Evolutionary conservation across 164 flowering plant genomes (phyloP), one percentile per base, ranked within the genome.

Genomic region (Hamamelis virginiana): DNA sequence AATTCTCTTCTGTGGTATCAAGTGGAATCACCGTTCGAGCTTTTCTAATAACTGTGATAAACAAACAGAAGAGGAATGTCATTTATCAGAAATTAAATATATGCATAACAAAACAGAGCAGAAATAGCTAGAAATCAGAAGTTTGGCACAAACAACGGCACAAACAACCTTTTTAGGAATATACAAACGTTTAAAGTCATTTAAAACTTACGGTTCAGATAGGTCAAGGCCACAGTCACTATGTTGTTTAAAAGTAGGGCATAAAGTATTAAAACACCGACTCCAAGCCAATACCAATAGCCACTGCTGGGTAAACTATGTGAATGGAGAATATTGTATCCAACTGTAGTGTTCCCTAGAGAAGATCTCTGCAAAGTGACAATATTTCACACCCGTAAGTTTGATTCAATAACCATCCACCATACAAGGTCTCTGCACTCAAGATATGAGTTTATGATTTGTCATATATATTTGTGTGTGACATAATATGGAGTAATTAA

Each of bases 281-380:
- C 82, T 19, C 98, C 97, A 61, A 90, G 53, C 98, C 98, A 91
- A 72, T 85, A 94, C 98, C 97, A 94, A 60, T 80, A 50, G 62
- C 66, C 81, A 44, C 44, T 76, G 63, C 23, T 72, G 5, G 94
- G 92, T 64, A 94, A 74, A 73, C 76, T 70, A 66, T 80, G 87
- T 23, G 57, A 59, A 11, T 76, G 72, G 43, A 94, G 91, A 74
- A 94, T 50, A 61, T 80, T 82, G 57, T 75, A 27, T 26, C 98
- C 96, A 64, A 94, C 77, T 18, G 91, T 75, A 27, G 43, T 50
- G 61, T 80, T 76, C 46, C 77, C 81, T 59, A 61, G 43, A 25
- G 74, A 27, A 64, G 86, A 85, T 77, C 8, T 74, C 95, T 94
- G 91, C 68, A 75, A 64, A 71, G 47, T 43, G 26, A 66, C 9